phyloP scores from a whole-genome alignment of 1,284 basidiomycete species.

The Ganoderma meredithae region DNA sequence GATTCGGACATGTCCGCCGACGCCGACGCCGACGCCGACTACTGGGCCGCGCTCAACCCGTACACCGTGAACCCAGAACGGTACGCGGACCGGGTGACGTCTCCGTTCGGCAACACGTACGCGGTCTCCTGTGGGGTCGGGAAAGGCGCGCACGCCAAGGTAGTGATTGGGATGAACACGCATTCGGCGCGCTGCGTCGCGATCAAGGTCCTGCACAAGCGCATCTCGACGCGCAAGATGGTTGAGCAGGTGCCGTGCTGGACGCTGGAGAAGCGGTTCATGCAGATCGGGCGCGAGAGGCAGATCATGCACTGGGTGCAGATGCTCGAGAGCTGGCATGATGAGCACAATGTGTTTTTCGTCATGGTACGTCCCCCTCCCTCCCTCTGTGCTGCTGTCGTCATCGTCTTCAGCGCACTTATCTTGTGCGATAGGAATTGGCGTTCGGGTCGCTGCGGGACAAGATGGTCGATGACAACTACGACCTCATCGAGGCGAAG shows the following conservation, averaged over 20 bases:
- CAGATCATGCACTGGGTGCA: conserved; percentile 14
- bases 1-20: neutral
- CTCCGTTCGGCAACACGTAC: conserved; percentile 19
- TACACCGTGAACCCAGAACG: neutral
- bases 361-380: conserved; percentile 34
- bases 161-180: conserved; percentile 21
- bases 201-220: conserved; percentile 38
- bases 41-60: neutral
- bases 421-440: conserved; percentile 5
- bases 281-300: conserved; percentile 14
- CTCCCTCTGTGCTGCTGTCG: no score
- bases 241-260: conserved; percentile 9
- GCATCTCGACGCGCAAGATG: conserved; percentile 14
- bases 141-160: conserved; percentile 25
- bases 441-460: conserved; percentile 17
- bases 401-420: neutral
- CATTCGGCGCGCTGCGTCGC: conserved; percentile 25
- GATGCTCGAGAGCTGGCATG: conserved; percentile 33
- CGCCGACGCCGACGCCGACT: neutral
- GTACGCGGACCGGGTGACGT: conserved; percentile 11
- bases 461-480: neutral
- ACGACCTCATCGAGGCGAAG: neutral
- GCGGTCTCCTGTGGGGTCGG: conserved; percentile 26
- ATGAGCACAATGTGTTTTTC: conserved; percentile 32
- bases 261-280: conserved; percentile 21